Conservation (phyloP, 768 basidiomycete genomes). For the Tricholoma saponaceum region DNA sequence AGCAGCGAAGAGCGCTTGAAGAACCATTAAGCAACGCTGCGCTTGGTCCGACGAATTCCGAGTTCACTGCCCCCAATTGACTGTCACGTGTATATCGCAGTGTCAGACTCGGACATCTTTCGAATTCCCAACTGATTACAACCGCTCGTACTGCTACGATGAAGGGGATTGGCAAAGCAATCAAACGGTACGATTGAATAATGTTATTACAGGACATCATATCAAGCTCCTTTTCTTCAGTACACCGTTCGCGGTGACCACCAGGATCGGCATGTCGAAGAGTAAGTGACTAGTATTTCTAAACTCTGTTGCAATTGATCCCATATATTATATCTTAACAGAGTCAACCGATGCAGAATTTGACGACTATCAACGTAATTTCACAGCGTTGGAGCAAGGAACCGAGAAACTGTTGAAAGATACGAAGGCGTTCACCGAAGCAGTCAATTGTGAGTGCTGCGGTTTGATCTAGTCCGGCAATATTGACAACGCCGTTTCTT, state of each 20-base stretch:
- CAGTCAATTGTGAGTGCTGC: conserved; percentile 59
- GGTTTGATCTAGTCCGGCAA: background rate
- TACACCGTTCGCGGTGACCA: conserved; percentile 87
- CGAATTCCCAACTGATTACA: background rate
- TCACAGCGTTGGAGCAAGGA: conserved; percentile 70
- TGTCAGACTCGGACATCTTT: background rate
- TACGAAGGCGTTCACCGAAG: conserved; percentile 80
- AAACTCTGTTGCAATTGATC: background rate
- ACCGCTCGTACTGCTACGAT: conserved; percentile 33
- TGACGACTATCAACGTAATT: conserved; percentile 81
- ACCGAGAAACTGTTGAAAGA: conserved; percentile 93
- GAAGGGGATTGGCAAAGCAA: conserved; percentile 81
- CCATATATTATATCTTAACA: conserved; percentile 13
- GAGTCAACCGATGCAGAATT: conserved; percentile 88
- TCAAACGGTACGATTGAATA: conserved; percentile 55
- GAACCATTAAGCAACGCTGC: background rate
- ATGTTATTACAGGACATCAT: background rate
- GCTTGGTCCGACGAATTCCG: background rate
- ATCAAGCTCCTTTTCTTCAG: conserved; percentile 33
- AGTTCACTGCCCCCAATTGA: background rate
- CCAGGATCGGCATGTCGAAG: conserved; percentile 88
- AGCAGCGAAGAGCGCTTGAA: background rate
- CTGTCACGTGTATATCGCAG: background rate
- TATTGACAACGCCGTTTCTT: conserved; percentile 1
- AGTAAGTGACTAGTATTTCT: conserved; percentile 46